These are phyloP conservation scores for Arthrocladium fulminans DNA, from an alignment of 2,329 filamentous ascomycete species.

Conservation along the genomic window DNA sequence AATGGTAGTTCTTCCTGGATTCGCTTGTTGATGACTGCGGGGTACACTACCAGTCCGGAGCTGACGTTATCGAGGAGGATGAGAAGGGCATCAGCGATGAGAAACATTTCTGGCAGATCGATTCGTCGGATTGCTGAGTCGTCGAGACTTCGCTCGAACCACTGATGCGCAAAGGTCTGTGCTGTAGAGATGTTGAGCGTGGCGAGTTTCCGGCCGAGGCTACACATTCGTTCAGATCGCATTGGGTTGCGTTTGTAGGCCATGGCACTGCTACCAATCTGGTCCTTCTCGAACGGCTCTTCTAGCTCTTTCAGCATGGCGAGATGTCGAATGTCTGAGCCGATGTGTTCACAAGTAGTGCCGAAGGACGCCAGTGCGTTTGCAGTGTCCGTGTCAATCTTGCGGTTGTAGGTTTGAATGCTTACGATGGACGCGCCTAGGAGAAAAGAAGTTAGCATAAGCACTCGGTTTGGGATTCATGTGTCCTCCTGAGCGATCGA, in stretches of 20 bases:
- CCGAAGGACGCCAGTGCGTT: constrained; percentile 74
- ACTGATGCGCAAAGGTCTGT: constrained; percentile 62
- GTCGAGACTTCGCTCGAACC: constrained; percentile 64
- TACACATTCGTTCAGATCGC: constrained; percentile 52
- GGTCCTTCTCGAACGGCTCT: constrained; percentile 70
- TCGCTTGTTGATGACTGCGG: constrained; percentile 57
- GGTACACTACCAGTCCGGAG: constrained; percentile 68
- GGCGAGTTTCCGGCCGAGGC: constrained; percentile 47
- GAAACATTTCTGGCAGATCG: constrained; percentile 56
- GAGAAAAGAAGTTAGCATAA: neutral
- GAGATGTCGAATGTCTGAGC: constrained; percentile 64
- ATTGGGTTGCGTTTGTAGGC: constrained; percentile 57
- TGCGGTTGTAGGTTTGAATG: constrained; percentile 67
- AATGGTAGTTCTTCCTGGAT: constrained; percentile 75
- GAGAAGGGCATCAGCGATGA: constrained; percentile 59
- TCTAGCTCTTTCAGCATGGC: constrained; percentile 74
- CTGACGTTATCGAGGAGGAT: constrained; percentile 60
- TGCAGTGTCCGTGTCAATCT: constrained; percentile 71
- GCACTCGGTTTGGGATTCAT: too few species aligned
- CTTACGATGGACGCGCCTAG: constrained; percentile 48
- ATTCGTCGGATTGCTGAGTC: constrained; percentile 41
- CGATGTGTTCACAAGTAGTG: constrained; percentile 67
- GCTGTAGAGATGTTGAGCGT: constrained; percentile 49
- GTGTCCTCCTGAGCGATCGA: too few species aligned
- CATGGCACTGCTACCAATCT: constrained; percentile 62